Base-by-base conservation (phyloP, 148 eudicot species). In the Diospyros lotus region DNA sequence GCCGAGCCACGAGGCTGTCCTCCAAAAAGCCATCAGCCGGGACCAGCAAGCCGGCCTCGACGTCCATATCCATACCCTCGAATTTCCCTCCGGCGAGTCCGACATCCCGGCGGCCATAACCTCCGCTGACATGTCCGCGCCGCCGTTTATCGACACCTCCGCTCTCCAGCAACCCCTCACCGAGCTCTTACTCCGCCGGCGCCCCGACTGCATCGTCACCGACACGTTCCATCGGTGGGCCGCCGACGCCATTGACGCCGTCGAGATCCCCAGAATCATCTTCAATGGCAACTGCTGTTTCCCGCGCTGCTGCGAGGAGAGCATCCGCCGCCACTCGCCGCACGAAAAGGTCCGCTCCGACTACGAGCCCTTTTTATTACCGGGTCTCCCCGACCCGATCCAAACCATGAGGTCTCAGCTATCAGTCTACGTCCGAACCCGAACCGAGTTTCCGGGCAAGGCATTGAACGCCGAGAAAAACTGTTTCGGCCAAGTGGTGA, bases 251-350 rank as follows among this genome's bases (percentile, higher is more conserved):
- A 84, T 89, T 1, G 75, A 75, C 9, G 79, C 75, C 39, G 78
- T 83, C 18, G 68, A 77, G 5, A 79, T 91, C 8, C 93, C 92
- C 0, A 76, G 97, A 69, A 39, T 91, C 18, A 83, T 74, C 18
- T 91, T 91, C 69, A 80, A 86, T 15, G 91, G 85, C 12, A 82
- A 64, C 9, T 42, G 89, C 65, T 80, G 39, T 40, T 86, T 91
- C 62, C 9, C 88, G 2, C 64, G 46, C 5, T 82, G 83, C 59
- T 79, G 74, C 9, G 2, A 39, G 8, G 89, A 84, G n/a, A 44
- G 60, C 5, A 0, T 89, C 41, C 48, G 39, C 15, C n/a, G 56
- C 3, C 54, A 80, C 28, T 58, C 82, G 72, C 90, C 93, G 17
- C 76, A 75, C 4, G 56, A 71, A n/a, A 55, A 66, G 3, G 86